A percentile compares a stretch with the other conserved stretches of the same genome.
Conservation (phyloP, 768 basidiomycete species). For the Suillus alpinus region DNA sequence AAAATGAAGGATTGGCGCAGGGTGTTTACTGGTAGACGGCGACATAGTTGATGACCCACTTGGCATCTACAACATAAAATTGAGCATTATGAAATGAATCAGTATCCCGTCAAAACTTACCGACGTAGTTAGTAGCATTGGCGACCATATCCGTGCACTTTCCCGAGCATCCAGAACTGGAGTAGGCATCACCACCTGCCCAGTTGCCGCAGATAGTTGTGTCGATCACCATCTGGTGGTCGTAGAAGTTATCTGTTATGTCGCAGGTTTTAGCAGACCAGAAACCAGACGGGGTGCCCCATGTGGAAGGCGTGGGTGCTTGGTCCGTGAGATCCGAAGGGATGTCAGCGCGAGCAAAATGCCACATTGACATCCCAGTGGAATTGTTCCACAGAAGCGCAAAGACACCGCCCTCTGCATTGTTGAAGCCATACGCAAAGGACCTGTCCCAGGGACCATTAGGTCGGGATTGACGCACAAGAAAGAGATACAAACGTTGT, state of each 20-base stretch:
- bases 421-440: slow-evolving; percentile 40
- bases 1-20: not conserved
- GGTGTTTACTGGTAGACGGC: slow-evolving; percentile 43
- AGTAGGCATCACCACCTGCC: slow-evolving; percentile 22
- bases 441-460: slow-evolving; percentile 18
- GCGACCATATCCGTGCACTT: slow-evolving; percentile 48
- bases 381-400: slow-evolving; percentile 50
- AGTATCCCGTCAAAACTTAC: slow-evolving; percentile 29
- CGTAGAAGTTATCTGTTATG: slow-evolving; percentile 48
- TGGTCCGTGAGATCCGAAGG: slow-evolving; percentile 48
- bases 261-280: slow-evolving; percentile 50
- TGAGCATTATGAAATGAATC: slow-evolving; percentile 16
- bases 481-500: slow-evolving; percentile 1
- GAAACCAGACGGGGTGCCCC: slow-evolving; percentile 52
- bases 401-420: slow-evolving; percentile 51
- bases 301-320: slow-evolving; percentile 45
- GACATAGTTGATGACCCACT: slow-evolving; percentile 58
- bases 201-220: slow-evolving; percentile 34
- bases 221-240: slow-evolving; percentile 47
- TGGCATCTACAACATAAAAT: slow-evolving; percentile 37
- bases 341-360: slow-evolving; percentile 49
- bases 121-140: slow-evolving; percentile 53
- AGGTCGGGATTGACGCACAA: slow-evolving; percentile 33
- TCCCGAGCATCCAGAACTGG: slow-evolving; percentile 35
- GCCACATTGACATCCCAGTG: slow-evolving; percentile 54